A percentile compares a stretch with the other conserved stretches of the same genome.
Conservation (phyloP, 495 filamentous ascomycete genomes). For the Stereocaulon alpinum region DNA sequence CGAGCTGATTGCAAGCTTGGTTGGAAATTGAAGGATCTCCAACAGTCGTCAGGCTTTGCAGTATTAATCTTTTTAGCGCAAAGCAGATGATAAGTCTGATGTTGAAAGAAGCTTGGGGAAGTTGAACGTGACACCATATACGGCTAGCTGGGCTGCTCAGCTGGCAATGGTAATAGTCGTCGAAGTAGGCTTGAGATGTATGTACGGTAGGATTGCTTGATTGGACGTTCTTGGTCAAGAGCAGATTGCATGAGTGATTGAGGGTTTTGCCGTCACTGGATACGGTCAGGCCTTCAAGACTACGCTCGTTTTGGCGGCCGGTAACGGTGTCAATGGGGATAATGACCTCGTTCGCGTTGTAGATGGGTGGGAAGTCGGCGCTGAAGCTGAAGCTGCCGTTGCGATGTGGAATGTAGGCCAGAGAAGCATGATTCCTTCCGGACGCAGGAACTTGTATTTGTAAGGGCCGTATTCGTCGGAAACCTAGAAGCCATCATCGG, state of each 20-base stretch:
- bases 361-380: conserved; percentile 53
- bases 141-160: too few species aligned
- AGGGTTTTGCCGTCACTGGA: conserved; percentile 53
- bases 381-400: conserved; percentile 50
- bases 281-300: conserved; percentile 63
- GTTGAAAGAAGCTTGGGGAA: too few species aligned
- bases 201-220: conserved; percentile 34
- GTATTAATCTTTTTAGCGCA: too few species aligned
- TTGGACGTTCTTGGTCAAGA: conserved; percentile 54
- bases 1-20: too few species aligned
- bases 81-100: too few species aligned
- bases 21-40: too few species aligned
- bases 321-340: conserved; percentile 46
- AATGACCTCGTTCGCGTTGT: conserved; percentile 36
- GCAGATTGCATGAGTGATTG: conserved; percentile 61
- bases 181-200: too few species aligned
- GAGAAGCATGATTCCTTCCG: conserved; percentile 59
- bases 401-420: conserved; percentile 56
- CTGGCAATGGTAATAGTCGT: too few species aligned
- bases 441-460: conserved; percentile 52
- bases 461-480: conserved; percentile 75
- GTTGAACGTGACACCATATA: too few species aligned
- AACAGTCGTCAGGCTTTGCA: too few species aligned
- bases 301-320: conserved; percentile 68
- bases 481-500: conserved; percentile 62